Base-by-base conservation (phyloP, 176 grass and related monocot genomes). In the Chrysopogon serrulatus region DNA sequence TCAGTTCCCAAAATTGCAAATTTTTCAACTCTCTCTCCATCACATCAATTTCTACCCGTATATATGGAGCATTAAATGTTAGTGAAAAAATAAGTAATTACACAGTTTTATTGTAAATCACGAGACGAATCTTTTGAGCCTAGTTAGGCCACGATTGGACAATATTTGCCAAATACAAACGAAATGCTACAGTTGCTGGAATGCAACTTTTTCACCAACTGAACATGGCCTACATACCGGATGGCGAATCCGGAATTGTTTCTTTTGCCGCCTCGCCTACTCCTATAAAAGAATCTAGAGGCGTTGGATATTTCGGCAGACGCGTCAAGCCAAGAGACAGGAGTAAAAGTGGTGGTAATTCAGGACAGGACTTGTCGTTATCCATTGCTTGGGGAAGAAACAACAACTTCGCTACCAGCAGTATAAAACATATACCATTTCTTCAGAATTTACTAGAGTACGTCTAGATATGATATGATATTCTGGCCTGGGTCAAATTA, bases 271-370 rank as follows among this genome's bases (percentile, higher is more conserved):
- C 16, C 27, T 12, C 12, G n/a, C n/a, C 18, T 62, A 30, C 18
- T 49, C n/a, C n/a, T 14, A 24, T n/a, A 27, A 27, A 80, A 59
- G 27, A 8, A 80, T 76, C 32, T 56, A n/a, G n/a, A 84, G 8
- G 4, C 65, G 11, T 19, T 24, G 36, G 71, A 74, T 68, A 79
- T 31, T 56, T 79, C 27, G 44, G 30, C 45, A 17, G 2, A 30
- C 12, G 2, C 48, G 68, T 45, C 68, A 73, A 10, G 80, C 68
- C 61, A 61, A 5, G 14, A 61, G 44, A 84, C 35, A 10, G 65
- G 35, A 85, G 40, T 8, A 32, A 81, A 81, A 41, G 27, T n/a
- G 32, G 44, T 36, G 83, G 83, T 90, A 90, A 56, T 90, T 90
- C 82, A 21, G 40, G 87, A 48, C 10, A n/a, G 19, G 71, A 82